phyloP scores from a whole-genome alignment of 164 flowering plant genomes.

The Buxus sempervirens region DNA sequence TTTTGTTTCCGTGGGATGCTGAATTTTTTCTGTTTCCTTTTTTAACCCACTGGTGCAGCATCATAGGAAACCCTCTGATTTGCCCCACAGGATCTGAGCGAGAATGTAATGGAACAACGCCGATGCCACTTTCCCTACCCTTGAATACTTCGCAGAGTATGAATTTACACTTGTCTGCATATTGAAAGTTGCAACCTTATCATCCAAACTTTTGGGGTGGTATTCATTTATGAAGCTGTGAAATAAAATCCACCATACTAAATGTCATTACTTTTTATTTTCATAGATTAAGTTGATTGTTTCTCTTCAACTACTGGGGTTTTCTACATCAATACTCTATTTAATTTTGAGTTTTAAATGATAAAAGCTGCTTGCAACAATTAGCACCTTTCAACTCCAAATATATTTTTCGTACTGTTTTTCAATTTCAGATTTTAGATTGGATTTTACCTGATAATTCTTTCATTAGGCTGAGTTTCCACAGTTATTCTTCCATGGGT shows the following conservation, averaged over 20 bases:
- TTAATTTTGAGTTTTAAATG: not conserved
- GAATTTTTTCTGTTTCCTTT: not conserved
- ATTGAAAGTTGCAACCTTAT: not conserved
- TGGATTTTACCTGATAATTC: not conserved
- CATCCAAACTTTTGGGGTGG: not conserved
- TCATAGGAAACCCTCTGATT: slow-evolving; percentile 84
- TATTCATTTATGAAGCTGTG: not conserved
- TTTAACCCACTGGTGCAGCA: slow-evolving; percentile 40
- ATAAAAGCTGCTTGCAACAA: not conserved
- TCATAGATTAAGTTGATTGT: not conserved
- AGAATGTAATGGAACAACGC: slow-evolving; percentile 63
- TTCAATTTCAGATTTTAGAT: not conserved
- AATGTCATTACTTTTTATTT: too few relatives aligned
- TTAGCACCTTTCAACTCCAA: not conserved
- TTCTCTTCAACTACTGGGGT: not conserved
- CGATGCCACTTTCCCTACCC: slow-evolving; percentile 71
- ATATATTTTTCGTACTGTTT: not conserved
- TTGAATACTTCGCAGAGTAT: slow-evolving; percentile 59
- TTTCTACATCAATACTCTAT: not conserved
- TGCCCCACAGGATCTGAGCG: slow-evolving; percentile 81
- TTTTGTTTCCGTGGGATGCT: not conserved
- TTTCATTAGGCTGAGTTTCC: not conserved
- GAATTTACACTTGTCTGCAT: not conserved
- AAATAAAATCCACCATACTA: not conserved
- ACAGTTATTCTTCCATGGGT: not conserved